Evolutionary conservation across 2,329 filamentous ascomycete species (phyloP), one percentile per base, ranked within the genome.

Genomic region (Cyphellophora attinorum): DNA sequence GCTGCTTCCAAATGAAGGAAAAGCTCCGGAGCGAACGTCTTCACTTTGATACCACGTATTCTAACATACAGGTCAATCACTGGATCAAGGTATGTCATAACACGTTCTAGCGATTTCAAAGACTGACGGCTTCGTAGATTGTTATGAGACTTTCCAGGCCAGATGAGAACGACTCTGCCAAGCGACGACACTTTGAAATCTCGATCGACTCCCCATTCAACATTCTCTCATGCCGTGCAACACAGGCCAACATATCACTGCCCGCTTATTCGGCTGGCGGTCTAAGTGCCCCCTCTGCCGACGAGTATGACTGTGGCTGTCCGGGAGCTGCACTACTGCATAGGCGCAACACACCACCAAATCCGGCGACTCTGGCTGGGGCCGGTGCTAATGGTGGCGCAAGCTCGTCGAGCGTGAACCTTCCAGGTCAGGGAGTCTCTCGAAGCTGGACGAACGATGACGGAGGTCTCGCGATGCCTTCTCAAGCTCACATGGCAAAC

Each of bases 121-220:
- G 27, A 16, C 31, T 11, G 14, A 14, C 5, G n/a, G 11, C n/a
- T 29, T 13, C 5, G 16, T 42, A 89, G 84, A 85, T 94, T 52
- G 85, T 94, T 41, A 84, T 95, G 76, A 81, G 88, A 34, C 79
- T 95, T 30, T 94, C 86, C 18, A 85, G 85, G 49, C 66, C 81
- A 11, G 88, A 94, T 49, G 73, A 79, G 25, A 76, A 79, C 8
- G 83, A 93, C 50, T 78, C 85, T 0, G 68, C 67, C 1, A 88
- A 88, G 53, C 76, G 86, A 44, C 75, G 86, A 19, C 88, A 94
- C 54, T 95, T 93, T 48, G 88, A 95, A 58, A 94, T 94, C 50
- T 93, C 85, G 47, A 95, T 95, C 49, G 88, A 95, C 59, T 94
- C 86, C 2, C 88, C 88, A 1, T 89, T 95, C 54, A 89, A 89